Evolutionary conservation across 2,329 filamentous ascomycete species (phyloP).

Genomic region (Colletotrichum gigasporum): DNA sequence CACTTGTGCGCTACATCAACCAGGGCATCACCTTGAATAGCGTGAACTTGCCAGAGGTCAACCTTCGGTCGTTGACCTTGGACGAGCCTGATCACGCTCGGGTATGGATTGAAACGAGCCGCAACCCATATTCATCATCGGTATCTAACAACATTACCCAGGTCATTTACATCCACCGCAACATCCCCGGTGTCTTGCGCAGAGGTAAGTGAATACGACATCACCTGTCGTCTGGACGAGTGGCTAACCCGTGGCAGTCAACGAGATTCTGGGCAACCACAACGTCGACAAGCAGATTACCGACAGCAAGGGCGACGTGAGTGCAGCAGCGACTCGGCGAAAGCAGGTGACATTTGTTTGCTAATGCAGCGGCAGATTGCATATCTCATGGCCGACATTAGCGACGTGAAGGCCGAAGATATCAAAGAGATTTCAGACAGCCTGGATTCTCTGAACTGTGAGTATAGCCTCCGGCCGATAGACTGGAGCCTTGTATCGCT

Average conservation of each 20-base stretch:
- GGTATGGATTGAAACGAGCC: constrained; percentile 52
- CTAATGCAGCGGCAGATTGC: constrained; percentile 66
- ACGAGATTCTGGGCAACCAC: constrained; percentile 92
- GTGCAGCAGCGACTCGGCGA: too few relatives aligned
- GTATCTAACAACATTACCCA: constrained; percentile 40
- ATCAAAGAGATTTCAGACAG: constrained; percentile 88
- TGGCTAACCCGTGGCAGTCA: constrained; percentile 65
- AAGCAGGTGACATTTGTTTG: neutral
- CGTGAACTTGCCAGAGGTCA: constrained; percentile 97
- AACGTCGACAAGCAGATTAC: constrained; percentile 99
- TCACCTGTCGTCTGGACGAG: neutral
- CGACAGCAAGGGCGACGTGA: constrained; percentile 88
- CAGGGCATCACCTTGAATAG: constrained; percentile 90
- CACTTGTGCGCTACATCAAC: constrained; percentile 94
- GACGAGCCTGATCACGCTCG: constrained; percentile 91
- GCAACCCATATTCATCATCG: neutral
- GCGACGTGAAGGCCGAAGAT: constrained; percentile 80
- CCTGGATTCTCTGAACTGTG: constrained; percentile 83
- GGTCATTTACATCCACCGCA: constrained; percentile 96
- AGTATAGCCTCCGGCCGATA: constrained; percentile 48
- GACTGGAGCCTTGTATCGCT: neutral
- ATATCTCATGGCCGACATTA: constrained; percentile 98
- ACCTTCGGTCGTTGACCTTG: constrained; percentile 86
- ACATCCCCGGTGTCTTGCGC: constrained; percentile 92
- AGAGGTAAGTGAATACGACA: constrained; percentile 65